A percentile compares a stretch with the other conserved stretches of the same genome.
phyloP scores from a whole-genome alignment of 73 alveolate species.

The Blepharisma stoltei region DNA sequence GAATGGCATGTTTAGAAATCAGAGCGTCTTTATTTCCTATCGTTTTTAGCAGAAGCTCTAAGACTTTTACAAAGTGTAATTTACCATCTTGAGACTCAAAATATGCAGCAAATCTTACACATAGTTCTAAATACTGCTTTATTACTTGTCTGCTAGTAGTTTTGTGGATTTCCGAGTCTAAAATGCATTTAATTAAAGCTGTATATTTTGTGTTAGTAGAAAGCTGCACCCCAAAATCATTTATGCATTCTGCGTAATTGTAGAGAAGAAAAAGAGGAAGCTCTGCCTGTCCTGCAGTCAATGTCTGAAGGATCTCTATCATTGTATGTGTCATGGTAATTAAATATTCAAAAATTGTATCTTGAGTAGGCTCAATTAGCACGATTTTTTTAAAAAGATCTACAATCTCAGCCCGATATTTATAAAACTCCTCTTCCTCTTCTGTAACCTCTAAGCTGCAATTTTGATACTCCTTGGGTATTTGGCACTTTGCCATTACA shows the following conservation, averaged over 20 bases:
- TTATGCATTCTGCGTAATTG: not conserved
- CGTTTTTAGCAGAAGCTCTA: not conserved
- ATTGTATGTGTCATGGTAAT: not conserved
- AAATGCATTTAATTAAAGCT: not conserved
- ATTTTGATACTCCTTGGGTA: not conserved
- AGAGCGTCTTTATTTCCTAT: not conserved
- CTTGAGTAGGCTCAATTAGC: not conserved
- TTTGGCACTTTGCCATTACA: not conserved
- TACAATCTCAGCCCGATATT: slow-evolving; percentile 25
- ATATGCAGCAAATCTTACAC: slow-evolving; percentile 15
- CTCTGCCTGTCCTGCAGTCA: not conserved
- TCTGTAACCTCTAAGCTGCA: not conserved
- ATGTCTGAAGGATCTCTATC: not conserved
- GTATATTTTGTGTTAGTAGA: not conserved
- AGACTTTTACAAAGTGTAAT: not conserved
- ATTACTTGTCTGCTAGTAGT: not conserved
- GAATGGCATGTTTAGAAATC: not conserved
- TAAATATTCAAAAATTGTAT: not conserved
- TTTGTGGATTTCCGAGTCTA: not conserved
- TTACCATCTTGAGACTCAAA: not conserved
- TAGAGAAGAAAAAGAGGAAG: slow-evolving; percentile 8
- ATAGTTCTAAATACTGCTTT: not conserved
- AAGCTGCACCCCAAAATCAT: slow-evolving; percentile 2
- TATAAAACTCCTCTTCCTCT: slow-evolving; percentile 21
- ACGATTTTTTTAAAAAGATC: not conserved